Conservation (phyloP, 2,329 filamentous ascomycete genomes). For the Fusarium sulawesiense region DNA sequence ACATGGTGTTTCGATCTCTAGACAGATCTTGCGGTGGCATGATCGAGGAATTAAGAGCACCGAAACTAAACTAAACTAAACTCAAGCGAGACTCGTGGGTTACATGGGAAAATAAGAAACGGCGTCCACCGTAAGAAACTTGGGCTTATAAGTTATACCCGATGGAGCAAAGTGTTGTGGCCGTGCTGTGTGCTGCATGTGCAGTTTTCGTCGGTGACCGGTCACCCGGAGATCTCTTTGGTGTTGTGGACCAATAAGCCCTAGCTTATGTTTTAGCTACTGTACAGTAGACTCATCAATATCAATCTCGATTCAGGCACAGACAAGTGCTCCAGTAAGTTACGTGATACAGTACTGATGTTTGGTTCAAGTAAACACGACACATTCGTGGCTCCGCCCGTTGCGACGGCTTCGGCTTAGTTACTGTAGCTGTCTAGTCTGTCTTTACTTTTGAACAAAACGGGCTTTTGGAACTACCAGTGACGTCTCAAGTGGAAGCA, state of each 20-base stretch:
- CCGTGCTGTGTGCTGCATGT: background rate
- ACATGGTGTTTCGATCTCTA: constrained; percentile 18
- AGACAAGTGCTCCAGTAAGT: background rate
- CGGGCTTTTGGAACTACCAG: constrained; percentile 1
- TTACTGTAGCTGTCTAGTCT: background rate
- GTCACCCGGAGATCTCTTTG: background rate
- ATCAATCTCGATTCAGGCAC: background rate
- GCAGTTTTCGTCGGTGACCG: background rate
- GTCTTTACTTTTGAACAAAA: background rate
- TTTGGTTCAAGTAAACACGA: background rate
- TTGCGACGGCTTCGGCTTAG: constrained; percentile 5
- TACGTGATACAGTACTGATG: background rate
- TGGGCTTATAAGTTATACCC: background rate
- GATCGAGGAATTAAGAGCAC: constrained; percentile 9
- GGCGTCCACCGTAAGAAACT: background rate
- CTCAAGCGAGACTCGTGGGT: background rate
- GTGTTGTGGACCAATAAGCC: background rate
- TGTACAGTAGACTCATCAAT: background rate
- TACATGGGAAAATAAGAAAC: background rate
- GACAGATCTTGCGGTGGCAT: constrained; percentile 17
- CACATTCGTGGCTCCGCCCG: background rate
- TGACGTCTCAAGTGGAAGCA: background rate
- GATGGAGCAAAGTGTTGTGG: background rate
- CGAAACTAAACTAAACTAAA: background rate
- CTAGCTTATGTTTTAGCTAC: background rate